These are phyloP conservation scores for Pythium dissotocum DNA, from an alignment of 352 stramenopile species.

Conservation along the genomic window DNA sequence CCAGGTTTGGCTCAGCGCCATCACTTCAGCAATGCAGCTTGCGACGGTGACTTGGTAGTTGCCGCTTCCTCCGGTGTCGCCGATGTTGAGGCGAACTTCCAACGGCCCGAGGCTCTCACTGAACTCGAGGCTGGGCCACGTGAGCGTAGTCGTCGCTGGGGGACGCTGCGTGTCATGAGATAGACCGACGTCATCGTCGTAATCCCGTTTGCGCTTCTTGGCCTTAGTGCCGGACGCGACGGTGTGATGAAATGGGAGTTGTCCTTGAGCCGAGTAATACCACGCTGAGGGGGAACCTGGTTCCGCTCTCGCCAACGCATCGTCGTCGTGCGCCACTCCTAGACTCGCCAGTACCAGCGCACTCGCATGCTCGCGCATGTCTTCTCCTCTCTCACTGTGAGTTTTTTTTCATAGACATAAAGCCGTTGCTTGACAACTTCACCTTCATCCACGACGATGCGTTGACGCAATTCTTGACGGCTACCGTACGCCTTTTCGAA, in stretches of 20 bases:
- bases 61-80: not conserved
- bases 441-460: not conserved
- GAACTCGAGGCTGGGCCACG: slow-evolving; percentile 28
- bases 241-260: not conserved
- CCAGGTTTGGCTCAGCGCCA: not conserved
- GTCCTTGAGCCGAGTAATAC: slow-evolving; percentile 10
- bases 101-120: slow-evolving; percentile 42
- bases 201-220: slow-evolving; percentile 16
- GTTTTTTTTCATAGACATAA: not conserved
- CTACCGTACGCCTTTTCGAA: not conserved
- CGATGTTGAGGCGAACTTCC: slow-evolving; percentile 51
- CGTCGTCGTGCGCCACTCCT: slow-evolving; percentile 4
- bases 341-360: slow-evolving; percentile 29
- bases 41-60: slow-evolving; percentile 17
- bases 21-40: slow-evolving; percentile 43
- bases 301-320: not conserved
- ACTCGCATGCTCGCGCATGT: slow-evolving; percentile 14
- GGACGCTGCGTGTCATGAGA: not conserved
- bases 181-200: not conserved
- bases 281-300: not conserved
- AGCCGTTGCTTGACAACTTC: not conserved
- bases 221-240: not conserved
- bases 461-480: not conserved
- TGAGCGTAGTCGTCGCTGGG: not conserved
- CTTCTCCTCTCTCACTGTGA: slow-evolving; percentile 5